Evolutionary conservation across 495 filamentous ascomycete species (phyloP), one percentile per base, ranked within the genome.

Genomic region (Hypomontagnella monticulosa): DNA sequence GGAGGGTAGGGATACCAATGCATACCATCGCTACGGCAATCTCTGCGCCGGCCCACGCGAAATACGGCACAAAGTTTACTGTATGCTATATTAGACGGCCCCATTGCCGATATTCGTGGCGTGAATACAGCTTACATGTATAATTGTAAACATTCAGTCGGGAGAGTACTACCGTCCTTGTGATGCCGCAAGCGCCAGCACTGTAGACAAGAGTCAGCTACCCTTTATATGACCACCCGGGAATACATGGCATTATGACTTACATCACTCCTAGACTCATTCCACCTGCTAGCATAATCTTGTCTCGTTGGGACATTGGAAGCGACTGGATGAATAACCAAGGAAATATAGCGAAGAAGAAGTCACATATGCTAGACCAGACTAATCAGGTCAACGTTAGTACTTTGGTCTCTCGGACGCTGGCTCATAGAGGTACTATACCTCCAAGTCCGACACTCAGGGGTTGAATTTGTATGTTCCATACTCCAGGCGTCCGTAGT

Each of bases 251-350:
- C n/a, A n/a, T 4, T 19, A 27, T 40, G 15, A 64, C 77, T 70
- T 63, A 79, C 78, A 81, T 70, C 15, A 80, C 68, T 15, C 78
- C 78, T 0, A 80, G 63, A 47, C 76, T 78, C 78, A 80, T 81
- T 4, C 79, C 73, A 10, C 75, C 67, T 4, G 75, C 74, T 11
- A 81, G 49, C 50, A 79, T 69, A 18, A 77, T 47, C 61, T 82
- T 82, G 23, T 82, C 80, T 15, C 69, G 56, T 20, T 59, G 68
- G 11, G 75, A 72, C 75, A 82, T 82, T 14, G 72, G 73, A 30
- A 81, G 58, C 6, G 71, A 72, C 58, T 66, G 70, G 32, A 79
- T 81, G 36, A 82, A 77, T 12, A 80, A 34, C 76, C 78, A 81
- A 11, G 79, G 79, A n/a, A 81, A 77, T 8, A 71, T 64, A 23